These are phyloP conservation scores for Friedmanniomyces endolithicus DNA, from an alignment of 495 filamentous ascomycete genomes.

Conservation along the genomic window DNA sequence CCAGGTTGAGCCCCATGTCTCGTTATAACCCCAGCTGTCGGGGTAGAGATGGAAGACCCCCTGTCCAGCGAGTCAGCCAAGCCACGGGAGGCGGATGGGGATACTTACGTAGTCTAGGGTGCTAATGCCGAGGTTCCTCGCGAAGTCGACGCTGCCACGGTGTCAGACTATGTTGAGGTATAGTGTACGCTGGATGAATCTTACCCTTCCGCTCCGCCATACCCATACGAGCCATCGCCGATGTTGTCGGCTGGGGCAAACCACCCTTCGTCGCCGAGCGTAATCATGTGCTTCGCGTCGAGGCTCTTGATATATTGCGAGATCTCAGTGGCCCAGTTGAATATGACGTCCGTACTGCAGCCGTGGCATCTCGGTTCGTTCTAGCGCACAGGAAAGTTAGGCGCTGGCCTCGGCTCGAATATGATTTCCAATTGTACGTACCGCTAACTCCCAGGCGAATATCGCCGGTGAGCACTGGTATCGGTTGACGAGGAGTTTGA, in stretches of 20 bases:
- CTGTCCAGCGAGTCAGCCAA: constrained; percentile 5
- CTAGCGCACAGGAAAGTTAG: too few relatives aligned
- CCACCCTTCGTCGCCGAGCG: constrained; percentile 45
- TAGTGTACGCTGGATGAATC: too few relatives aligned
- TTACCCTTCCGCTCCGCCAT: constrained; percentile 4
- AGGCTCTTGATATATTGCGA: constrained; percentile 52
- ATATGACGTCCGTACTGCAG: constrained; percentile 2
- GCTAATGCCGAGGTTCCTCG: constrained; percentile 12
- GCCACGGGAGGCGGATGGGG: too few relatives aligned
- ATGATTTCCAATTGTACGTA: too few relatives aligned
- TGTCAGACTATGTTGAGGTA: too few relatives aligned
- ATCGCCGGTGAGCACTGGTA: constrained; percentile 47
- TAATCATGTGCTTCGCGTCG: constrained; percentile 55
- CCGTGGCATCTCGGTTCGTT: constrained; percentile 43
- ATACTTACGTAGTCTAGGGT: constrained; percentile 19
- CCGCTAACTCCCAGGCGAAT: constrained; percentile 62
- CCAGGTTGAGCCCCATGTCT: constrained; percentile 14
- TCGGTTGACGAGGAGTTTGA: constrained; percentile 48
- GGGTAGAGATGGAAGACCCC: constrained; percentile 24
- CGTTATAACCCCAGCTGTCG: constrained; percentile 17
- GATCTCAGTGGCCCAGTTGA: constrained; percentile 46
- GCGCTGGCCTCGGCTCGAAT: too few relatives aligned
- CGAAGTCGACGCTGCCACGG: constrained; percentile 21
- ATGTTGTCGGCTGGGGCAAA: constrained; percentile 1
- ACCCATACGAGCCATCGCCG: constrained; percentile 6